Conservation (phyloP, 257 asterid species). For the Vinca minor region DNA sequence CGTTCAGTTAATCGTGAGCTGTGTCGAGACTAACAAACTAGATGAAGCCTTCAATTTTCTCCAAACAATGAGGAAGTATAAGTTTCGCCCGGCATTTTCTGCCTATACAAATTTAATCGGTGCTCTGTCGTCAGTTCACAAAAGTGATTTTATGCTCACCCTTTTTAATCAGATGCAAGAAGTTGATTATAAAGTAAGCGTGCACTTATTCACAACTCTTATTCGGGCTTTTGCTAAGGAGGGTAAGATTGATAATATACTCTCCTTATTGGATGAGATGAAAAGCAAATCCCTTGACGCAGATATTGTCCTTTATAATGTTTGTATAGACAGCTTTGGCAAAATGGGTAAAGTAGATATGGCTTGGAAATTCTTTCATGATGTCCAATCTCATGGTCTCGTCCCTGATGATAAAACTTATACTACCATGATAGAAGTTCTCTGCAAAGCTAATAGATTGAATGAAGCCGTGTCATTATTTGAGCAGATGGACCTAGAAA, state of each 20-base stretch:
- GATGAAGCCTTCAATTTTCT: constrained; percentile 58
- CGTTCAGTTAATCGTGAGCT: constrained; percentile 50
- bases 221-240: constrained; percentile 63
- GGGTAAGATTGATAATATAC: constrained; percentile 67
- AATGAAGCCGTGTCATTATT: constrained; percentile 66
- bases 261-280: constrained; percentile 66
- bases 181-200: constrained; percentile 66
- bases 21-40: constrained; percentile 37
- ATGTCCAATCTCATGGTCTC: constrained; percentile 50
- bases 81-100: constrained; percentile 73
- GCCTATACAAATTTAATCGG: constrained; percentile 83
- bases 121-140: constrained; percentile 41
- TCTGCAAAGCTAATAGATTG: constrained; percentile 56
- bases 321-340: constrained; percentile 78
- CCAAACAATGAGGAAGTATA: constrained; percentile 63
- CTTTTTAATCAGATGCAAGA: constrained; percentile 83
- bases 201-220: constrained; percentile 65
- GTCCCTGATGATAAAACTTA: constrained; percentile 68
- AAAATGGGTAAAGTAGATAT: constrained; percentile 75
- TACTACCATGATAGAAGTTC: constrained; percentile 77
- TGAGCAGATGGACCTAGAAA: constrained; percentile 61
- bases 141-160: constrained; percentile 65
- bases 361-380: constrained; percentile 88
- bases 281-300: constrained; percentile 59
- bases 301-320: constrained; percentile 72